Percentiles rank a stretch among this genome's conserved stretches.
Evolutionary conservation across 345 rosid genomes (phyloP).

Genomic region (Odontarrhena argentea): DNA sequence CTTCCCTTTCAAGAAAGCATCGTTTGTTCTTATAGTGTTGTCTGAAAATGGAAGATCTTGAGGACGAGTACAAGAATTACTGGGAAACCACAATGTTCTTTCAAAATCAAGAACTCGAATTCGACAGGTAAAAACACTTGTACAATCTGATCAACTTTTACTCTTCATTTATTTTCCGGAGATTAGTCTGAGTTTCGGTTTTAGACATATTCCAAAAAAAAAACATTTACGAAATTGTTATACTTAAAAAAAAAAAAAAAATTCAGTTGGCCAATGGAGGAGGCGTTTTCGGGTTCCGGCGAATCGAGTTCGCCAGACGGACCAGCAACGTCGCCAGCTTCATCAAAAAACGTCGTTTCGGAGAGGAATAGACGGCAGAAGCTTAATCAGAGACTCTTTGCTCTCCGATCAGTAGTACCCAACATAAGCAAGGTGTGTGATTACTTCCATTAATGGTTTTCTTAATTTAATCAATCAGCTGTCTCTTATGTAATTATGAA

Average conservation of each 20-base stretch:
- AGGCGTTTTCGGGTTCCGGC: constrained; percentile 55
- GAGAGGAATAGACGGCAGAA: constrained; percentile 85
- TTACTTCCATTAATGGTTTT: constrained; percentile 20
- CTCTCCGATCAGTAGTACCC: constrained; percentile 93
- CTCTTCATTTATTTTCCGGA: background rate
- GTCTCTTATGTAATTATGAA: constrained; percentile 1
- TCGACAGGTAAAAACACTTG: constrained; percentile 37
- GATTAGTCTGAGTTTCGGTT: background rate
- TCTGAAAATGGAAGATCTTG: constrained; percentile 40
- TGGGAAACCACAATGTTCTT: constrained; percentile 76
- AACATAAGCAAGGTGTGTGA: constrained; percentile 40
- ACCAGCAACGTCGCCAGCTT: constrained; percentile 63
- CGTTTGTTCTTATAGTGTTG: background rate
- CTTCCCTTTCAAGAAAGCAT: constrained; percentile 42
- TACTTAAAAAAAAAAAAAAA: too few species aligned
- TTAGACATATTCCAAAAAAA: too few species aligned
- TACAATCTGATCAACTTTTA: background rate
- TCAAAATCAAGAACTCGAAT: constrained; percentile 62
- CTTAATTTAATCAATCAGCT: constrained; percentile 21
- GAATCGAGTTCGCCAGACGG: constrained; percentile 97
- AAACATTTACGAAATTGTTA: background rate
- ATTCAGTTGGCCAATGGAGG: constrained; percentile 59
- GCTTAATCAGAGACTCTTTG: constrained; percentile 83
- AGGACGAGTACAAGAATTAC: constrained; percentile 56
- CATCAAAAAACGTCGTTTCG: constrained; percentile 75